Evolutionary conservation across 495 filamentous ascomycete genomes (phyloP), one percentile per base, ranked within the genome.

Genomic region (Lasiosphaeria hispida): DNA sequence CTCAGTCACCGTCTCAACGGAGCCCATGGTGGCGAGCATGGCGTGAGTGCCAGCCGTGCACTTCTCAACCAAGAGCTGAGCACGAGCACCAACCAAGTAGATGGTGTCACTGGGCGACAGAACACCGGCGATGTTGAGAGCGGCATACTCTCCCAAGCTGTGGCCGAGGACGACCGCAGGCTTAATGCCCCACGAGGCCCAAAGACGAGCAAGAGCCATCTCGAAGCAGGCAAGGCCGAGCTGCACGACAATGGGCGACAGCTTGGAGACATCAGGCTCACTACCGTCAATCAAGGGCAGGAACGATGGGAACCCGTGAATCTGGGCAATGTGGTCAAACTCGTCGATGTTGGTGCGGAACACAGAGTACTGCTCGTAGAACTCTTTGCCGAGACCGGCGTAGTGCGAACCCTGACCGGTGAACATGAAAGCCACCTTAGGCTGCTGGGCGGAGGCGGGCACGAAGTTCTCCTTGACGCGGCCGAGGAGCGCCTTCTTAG

Each of bases 61-160:
- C 62, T 86, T 82, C 34, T 85, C 76, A 13, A 86, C 81, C 4
- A 96, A 78, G n/a, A 96, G 77, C 61, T 85, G 79, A 34, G 92
- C 92, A 47, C 92, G 84, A 38, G 81, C 78, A 18, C 91, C 92
- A 49, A 91, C 87, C 7, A 96, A 79, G 63, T 87, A 90, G 63
- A 96, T 85, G 23, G 87, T 86, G 65, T 96, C 91, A 60, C 82
- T 84, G 34, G 83, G 87, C 8, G 87, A 88, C 9, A 96, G 72
- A 11, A 96, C 85, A 50, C 90, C 92, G 14, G 91, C 85, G 36
- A 87, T 85, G 64, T 92, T 81, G 2, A 96, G 76, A 13, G 92
- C 92, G 45, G 92, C 90, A 73, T 93, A 96, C 69, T 96, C 92
- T 56, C 92, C 92, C 10, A 83, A 62, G 68, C 90, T 95, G 75